Evolutionary conservation across 164 flowering plant genomes (phyloP), one percentile per base, ranked within the genome.

Genomic region (Saururus chinensis): DNA sequence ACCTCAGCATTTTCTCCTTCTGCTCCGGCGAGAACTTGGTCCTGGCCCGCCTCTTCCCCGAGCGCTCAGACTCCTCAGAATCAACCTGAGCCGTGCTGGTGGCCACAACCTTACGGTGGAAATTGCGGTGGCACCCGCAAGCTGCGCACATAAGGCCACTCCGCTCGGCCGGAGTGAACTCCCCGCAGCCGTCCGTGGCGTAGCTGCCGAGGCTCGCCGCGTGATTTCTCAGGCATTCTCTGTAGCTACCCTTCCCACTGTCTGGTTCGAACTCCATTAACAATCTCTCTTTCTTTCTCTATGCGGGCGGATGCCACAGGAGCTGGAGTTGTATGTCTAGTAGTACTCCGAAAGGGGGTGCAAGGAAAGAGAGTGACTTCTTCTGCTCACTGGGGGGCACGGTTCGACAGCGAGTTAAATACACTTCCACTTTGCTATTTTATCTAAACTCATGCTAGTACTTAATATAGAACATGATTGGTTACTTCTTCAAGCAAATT

Each of bases 71-170:
- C 40, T 51, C 71, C 7, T 52, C 54, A 16, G 61, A 51, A 59
- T 61, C 70, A 17, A 35, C 42, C 19, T 4, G 20, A 19, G 17
- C 9, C 26, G 53, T 19, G 21, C 20, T 1, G 23, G 53, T 19
- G 19, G 25, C 60, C 59, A 40, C 23, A 20, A n/a, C 45, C 10
- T 22, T 64, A 14, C 71, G 62, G 57, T 73, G 76, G 58, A 73
- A 73, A 23, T 73, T 73, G 37, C 76, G 68, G 71, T 73, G 76
- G 62, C 77, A 74, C 16, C 77, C 71, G 42, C 77, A 74, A 13
- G 74, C 77, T 4, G 71, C 74, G 61, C 77, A 73, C 22, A 57
- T 60, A 10, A 72, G 66, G n/a, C 66, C 66, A 7, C 40, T 48
- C 13, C 16, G 40, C 12, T 42, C 51, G 23, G 49, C 67, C 1